Conservation (phyloP, 2,329 filamentous ascomycete genomes). For the Penicillium fuscoglaucum region DNA sequence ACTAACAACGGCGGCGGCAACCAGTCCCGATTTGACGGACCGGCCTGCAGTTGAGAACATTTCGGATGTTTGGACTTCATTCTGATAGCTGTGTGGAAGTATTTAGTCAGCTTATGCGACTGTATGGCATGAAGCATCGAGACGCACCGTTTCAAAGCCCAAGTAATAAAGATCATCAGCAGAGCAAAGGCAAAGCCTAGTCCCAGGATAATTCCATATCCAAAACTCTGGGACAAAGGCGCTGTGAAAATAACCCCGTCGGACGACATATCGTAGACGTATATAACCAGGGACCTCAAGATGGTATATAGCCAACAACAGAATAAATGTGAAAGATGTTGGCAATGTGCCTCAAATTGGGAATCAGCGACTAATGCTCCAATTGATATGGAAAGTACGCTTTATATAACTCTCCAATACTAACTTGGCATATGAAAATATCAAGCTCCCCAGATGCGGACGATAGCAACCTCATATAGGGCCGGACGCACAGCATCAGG, state of each 20-base stretch:
- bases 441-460: not conserved
- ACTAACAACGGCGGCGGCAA: slow-evolving; percentile 85
- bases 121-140: not conserved
- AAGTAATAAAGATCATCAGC: slow-evolving; percentile 73
- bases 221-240: slow-evolving; percentile 59
- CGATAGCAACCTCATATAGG: slow-evolving; percentile 4
- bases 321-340: not conserved
- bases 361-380: not conserved
- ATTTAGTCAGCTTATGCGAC: not conserved
- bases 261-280: slow-evolving; percentile 13
- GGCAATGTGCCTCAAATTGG: not conserved
- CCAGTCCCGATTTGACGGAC: slow-evolving; percentile 84
- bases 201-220: slow-evolving; percentile 76
- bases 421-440: not conserved
- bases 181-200: slow-evolving; percentile 73
- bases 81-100: slow-evolving; percentile 55
- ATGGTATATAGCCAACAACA: not conserved
- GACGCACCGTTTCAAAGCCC: slow-evolving; percentile 61
- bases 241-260: slow-evolving; percentile 32
- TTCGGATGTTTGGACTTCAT: slow-evolving; percentile 81
- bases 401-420: not conserved
- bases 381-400: not conserved
- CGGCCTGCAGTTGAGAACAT: slow-evolving; percentile 89
- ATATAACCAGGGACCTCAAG: not conserved
- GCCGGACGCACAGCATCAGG: not conserved